Evolutionary conservation across 257 asterid species (phyloP).

Genomic region (Nicotiana paniculata): DNA sequence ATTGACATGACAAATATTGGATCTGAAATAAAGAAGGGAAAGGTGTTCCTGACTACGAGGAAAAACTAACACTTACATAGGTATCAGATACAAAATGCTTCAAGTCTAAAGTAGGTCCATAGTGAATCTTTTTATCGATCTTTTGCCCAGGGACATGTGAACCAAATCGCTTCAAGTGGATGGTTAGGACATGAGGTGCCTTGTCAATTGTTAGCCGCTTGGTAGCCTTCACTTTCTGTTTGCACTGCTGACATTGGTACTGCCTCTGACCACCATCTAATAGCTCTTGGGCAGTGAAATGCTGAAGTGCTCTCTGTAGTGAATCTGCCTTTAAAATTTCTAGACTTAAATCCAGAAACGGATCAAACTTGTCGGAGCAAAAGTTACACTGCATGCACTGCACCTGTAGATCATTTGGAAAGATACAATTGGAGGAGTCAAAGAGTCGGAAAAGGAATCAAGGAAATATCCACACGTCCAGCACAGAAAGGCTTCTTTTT

Average conservation of each 20-base stretch:
- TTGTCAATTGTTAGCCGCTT: conserved; percentile 79
- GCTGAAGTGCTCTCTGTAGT: conserved; percentile 61
- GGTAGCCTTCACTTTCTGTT: conserved; percentile 85
- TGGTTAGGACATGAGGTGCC: conserved; percentile 85
- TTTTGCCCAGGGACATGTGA: conserved; percentile 59
- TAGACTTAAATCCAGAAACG: conserved; percentile 87
- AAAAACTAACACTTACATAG: conserved; percentile 50
- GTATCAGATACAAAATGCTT: conserved; percentile 80
- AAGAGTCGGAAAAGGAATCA: background rate
- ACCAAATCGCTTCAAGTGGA: conserved; percentile 89
- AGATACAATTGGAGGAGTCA: background rate
- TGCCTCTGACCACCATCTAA: conserved; percentile 89
- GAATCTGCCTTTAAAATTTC: conserved; percentile 82
- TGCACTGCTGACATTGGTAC: conserved; percentile 93
- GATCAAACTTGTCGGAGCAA: conserved; percentile 87
- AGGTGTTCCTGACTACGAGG: background rate
- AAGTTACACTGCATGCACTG: conserved; percentile 91
- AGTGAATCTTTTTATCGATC: conserved; percentile 56
- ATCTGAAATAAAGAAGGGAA: background rate
- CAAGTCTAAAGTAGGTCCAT: conserved; percentile 70
- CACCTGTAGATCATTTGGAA: conserved; percentile 47
- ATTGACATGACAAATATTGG: background rate
- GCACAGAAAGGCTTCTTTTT: background rate
- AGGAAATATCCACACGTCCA: background rate
- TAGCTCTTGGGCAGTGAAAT: conserved; percentile 81